These are phyloP conservation scores for Salix purpurea DNA, from an alignment of 345 rosid species.

Conservation along the genomic window DNA sequence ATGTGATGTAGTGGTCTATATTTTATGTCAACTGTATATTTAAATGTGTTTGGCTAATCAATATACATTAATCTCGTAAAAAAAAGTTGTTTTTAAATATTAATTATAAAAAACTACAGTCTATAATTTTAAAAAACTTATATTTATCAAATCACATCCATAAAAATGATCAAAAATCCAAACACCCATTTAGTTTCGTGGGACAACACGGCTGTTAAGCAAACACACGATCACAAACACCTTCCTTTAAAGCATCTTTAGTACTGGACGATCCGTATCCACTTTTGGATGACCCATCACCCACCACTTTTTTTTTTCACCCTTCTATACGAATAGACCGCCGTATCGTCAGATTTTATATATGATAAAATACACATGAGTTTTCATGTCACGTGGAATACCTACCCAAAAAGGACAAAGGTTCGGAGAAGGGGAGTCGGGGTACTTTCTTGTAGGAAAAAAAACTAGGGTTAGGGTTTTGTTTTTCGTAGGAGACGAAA, in stretches of 20 bases:
- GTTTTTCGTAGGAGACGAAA: conserved; percentile 21
- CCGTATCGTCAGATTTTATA: not conserved
- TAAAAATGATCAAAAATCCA: no score
- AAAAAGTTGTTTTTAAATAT: no score
- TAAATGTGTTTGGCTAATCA: no score
- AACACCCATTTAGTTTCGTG: not conserved
- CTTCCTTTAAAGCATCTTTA: conserved; percentile 35
- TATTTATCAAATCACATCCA: no score
- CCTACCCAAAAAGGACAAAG: conserved; percentile 21
- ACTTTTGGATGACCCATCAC: conserved; percentile 29
- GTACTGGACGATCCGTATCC: conserved; percentile 37
- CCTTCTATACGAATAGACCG: not conserved
- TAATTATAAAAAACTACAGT: no score
- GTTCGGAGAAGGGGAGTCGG: not conserved
- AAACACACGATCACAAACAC: not conserved
- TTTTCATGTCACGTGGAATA: conserved; percentile 34
- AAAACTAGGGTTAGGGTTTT: conserved; percentile 31
- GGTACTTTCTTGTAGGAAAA: conserved; percentile 4
- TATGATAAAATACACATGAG: conserved; percentile 34
- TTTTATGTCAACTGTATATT: no score
- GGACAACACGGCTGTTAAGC: conserved; percentile 30
- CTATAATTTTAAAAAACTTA: no score
- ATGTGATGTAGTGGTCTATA: no score
- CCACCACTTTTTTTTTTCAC: not conserved
- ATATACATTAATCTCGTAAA: no score